phyloP scores from a whole-genome alignment of 306 rosid genomes.

The Lathyrus sativus region DNA sequence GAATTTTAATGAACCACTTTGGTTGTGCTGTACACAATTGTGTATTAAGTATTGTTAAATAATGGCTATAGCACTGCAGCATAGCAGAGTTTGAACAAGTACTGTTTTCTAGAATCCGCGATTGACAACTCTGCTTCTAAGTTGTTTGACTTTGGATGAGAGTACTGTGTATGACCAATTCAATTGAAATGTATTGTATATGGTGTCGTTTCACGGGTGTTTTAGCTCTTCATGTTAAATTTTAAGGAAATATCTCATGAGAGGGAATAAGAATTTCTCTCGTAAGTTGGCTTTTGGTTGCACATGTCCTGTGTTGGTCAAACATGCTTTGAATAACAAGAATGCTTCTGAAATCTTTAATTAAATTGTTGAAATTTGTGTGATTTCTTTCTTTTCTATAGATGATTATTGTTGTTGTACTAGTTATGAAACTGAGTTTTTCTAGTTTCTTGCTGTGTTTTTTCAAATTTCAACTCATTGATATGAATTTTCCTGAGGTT shows the following conservation, averaged over 20 bases:
- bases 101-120: not conserved
- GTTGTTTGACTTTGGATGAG: not conserved
- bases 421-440: conserved; percentile 23
- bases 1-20: not conserved
- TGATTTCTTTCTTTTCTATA: not conserved
- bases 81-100: not conserved
- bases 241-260: not conserved
- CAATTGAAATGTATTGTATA: not conserved
- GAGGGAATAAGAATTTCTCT: not conserved
- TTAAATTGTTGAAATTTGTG: not conserved
- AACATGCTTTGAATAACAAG: not conserved
- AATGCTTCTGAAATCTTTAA: not conserved
- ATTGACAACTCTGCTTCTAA: not conserved
- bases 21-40: not conserved
- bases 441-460: conserved; percentile 29
- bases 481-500: conserved; percentile 48
- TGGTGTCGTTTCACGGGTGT: conserved; percentile 10
- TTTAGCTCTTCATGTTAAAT: not conserved
- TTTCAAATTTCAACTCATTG: conserved; percentile 39
- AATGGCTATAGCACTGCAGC: not conserved
- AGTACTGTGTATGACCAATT: conserved; percentile 2
- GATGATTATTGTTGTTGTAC: conserved; percentile 11
- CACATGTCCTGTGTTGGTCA: not conserved
- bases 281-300: not conserved
- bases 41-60: not conserved